Conservation (phyloP, 306 rosid genomes). For the Prinsepia uniflora region DNA sequence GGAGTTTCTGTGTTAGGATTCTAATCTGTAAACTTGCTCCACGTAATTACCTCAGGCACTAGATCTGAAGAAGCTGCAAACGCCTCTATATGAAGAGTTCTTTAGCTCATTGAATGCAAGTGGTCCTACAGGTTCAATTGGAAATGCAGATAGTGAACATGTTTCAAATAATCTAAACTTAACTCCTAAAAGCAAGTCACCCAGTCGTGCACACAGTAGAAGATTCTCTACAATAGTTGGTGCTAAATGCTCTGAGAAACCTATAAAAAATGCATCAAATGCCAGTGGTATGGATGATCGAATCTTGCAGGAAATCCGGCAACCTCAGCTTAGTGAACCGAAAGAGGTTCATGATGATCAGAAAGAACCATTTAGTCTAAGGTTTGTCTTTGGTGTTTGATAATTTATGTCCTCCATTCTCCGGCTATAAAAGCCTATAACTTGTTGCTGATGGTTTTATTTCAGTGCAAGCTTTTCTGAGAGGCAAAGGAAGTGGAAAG, state of each 20-base stretch:
- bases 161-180: constrained; percentile 40
- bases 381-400: constrained; percentile 39
- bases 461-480: constrained; percentile 66
- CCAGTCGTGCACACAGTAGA: constrained; percentile 49
- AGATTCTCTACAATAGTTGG: constrained; percentile 49
- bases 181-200: constrained; percentile 61
- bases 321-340: constrained; percentile 57
- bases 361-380: constrained; percentile 44
- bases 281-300: constrained; percentile 36
- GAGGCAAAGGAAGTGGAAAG: constrained; percentile 82
- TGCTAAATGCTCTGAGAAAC: constrained; percentile 43
- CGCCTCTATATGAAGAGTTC: constrained; percentile 86
- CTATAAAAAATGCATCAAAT: constrained; percentile 36
- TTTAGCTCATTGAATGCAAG: constrained; percentile 49
- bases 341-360: constrained; percentile 43
- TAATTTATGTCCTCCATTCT: constrained; percentile 19
- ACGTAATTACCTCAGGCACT: constrained; percentile 50
- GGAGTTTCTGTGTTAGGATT: not conserved
- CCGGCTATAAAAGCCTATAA: not conserved
- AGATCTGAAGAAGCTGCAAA: constrained; percentile 79
- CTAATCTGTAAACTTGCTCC: constrained; percentile 19
- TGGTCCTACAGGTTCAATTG: constrained; percentile 37
- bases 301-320: constrained; percentile 79
- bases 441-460: constrained; percentile 4
- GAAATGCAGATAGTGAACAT: constrained; percentile 36